phyloP scores from a whole-genome alignment of 2,329 filamentous ascomycete genomes.

The Beauveria sp. region DNA sequence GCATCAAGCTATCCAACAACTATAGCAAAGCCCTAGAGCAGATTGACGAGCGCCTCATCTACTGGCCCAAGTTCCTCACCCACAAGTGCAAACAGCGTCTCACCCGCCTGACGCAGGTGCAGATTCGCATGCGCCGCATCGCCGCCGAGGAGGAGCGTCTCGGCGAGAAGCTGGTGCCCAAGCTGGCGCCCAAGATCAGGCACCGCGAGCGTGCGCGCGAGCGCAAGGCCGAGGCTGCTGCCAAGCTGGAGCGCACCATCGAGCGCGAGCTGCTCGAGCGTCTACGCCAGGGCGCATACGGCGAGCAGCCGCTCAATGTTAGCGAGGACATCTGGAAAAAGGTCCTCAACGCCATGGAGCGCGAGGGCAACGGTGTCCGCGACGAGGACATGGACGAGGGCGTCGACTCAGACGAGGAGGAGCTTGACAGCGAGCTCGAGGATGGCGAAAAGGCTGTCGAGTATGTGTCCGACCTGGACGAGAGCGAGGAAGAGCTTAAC shows the following conservation, averaged over 20 bases:
- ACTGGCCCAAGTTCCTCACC: conserved; percentile 88
- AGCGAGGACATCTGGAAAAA: conserved; percentile 96
- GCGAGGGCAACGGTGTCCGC: conserved; percentile 70
- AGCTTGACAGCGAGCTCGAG: conserved; percentile 58
- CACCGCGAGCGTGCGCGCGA: conserved; percentile 69
- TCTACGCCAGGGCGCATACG: conserved; percentile 85
- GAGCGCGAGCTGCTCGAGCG: conserved; percentile 91
- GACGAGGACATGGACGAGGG: conserved; percentile 88
- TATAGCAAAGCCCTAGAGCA: conserved; percentile 84
- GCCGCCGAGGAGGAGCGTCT: conserved; percentile 84
- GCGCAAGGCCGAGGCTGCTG: conserved; percentile 70
- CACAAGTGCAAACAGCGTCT: conserved; percentile 97
- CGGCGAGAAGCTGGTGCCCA: conserved; percentile 81
- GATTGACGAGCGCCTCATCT: conserved; percentile 77
- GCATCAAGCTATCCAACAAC: conserved; percentile 81
- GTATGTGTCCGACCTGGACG: conserved; percentile 87
- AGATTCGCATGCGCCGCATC: conserved; percentile 69
- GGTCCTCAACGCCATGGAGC: conserved; percentile 84
- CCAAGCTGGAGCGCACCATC: conserved; percentile 92
- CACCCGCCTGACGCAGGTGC: conserved; percentile 85
- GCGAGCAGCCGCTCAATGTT: conserved; percentile 88
- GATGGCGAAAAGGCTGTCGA: conserved; percentile 75
- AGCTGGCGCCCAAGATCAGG: conserved; percentile 83
- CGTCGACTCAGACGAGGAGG: conserved; percentile 67
- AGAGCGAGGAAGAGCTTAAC: conserved; percentile 69